Percentiles rank a stretch among this genome's conserved stretches.
Evolutionary conservation across 306 rosid species (phyloP).

Genomic region (Prunus mira): DNA sequence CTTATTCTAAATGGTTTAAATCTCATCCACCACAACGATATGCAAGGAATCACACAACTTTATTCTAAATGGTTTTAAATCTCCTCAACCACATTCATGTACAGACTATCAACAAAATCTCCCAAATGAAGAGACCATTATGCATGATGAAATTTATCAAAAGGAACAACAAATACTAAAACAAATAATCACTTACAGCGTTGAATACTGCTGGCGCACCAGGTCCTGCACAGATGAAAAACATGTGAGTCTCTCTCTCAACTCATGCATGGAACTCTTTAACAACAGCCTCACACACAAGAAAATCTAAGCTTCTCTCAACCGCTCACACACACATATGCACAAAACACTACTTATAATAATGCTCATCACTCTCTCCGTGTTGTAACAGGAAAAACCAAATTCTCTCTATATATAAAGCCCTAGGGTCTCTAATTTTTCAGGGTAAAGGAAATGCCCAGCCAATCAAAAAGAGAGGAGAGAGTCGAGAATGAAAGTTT

Average conservation of each 20-base stretch:
- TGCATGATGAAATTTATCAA: not conserved
- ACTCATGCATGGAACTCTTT: not conserved
- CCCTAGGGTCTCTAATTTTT: not conserved
- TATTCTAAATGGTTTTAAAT: not conserved
- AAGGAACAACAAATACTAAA: not conserved
- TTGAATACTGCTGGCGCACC: constrained; percentile 93
- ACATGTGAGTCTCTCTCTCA: not conserved
- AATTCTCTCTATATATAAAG: not conserved
- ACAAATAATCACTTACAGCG: constrained; percentile 56
- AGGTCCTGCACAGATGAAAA: constrained; percentile 63
- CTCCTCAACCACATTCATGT: not conserved
- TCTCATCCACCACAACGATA: not conserved
- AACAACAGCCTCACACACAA: not conserved
- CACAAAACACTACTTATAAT: not conserved
- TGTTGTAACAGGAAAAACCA: not conserved
- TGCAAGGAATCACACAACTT: not conserved
- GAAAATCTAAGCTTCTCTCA: not conserved
- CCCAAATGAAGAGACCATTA: not conserved
- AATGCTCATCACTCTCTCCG: not conserved
- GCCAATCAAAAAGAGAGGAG: not conserved
- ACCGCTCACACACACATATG: not conserved
- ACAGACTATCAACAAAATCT: not conserved
- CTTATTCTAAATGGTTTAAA: not conserved
- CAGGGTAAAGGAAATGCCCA: not conserved
- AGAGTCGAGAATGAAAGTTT: not conserved